phyloP scores from a whole-genome alignment of 345 rosid genomes.

The Aethionema arabicum region DNA sequence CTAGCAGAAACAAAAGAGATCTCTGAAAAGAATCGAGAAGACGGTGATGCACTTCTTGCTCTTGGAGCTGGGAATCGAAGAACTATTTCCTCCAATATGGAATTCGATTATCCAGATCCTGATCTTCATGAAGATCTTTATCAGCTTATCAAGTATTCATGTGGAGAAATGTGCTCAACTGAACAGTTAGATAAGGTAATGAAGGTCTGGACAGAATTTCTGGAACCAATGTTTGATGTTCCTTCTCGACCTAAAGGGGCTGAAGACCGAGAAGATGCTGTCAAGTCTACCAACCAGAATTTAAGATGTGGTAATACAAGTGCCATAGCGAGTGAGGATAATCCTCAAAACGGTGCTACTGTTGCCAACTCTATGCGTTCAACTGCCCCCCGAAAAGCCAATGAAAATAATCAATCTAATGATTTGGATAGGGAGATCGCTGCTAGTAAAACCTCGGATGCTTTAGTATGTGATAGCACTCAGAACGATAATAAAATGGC shows the following conservation, averaged over 20 bases:
- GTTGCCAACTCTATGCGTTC: constrained; percentile 48
- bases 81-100: constrained; percentile 62
- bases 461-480: constrained; percentile 23
- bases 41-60: constrained; percentile 78
- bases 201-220: constrained; percentile 91
- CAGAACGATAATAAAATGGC: constrained; percentile 28
- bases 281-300: constrained; percentile 55
- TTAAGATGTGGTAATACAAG: constrained; percentile 43
- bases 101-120: constrained; percentile 73
- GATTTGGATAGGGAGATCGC: constrained; percentile 25
- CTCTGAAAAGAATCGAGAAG: constrained; percentile 71
- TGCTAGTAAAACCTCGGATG: constrained; percentile 25
- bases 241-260: constrained; percentile 83
- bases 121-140: constrained; percentile 89
- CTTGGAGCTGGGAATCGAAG: constrained; percentile 83
- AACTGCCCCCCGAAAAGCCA: constrained; percentile 54
- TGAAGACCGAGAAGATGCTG: constrained; percentile 78
- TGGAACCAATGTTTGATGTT: constrained; percentile 84
- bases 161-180: constrained; percentile 86
- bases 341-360: constrained; percentile 46
- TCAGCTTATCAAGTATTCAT: constrained; percentile 90
- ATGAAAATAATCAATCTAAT: constrained; percentile 53
- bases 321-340: constrained; percentile 57
- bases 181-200: constrained; percentile 88
- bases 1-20: constrained; percentile 90